Base-by-base conservation (phyloP, 2,329 filamentous ascomycete genomes). In the Hypomyces perniciosus region DNA sequence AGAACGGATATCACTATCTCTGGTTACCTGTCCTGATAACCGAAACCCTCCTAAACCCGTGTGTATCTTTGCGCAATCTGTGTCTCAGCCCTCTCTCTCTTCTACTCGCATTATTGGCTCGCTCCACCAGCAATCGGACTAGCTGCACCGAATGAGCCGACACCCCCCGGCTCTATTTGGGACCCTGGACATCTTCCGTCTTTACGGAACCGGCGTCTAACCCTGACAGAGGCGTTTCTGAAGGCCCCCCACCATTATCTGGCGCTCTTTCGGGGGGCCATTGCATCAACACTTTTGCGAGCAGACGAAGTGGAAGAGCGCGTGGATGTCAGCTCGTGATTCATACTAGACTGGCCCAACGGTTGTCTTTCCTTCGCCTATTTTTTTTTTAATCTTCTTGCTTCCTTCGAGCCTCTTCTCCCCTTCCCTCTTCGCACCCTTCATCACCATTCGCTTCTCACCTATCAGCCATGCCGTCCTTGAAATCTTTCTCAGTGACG, bases 401-500 rank as follows among this genome's bases (percentile, higher is more conserved):
- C n/a, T 28, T 39, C n/a, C 12, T 28, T 29, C 26, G 35, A n/a
- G 7, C 27, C 20, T 29, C 30, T 26, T 7, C 39, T 35, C 10
- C 31, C 37, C 46, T 30, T 40, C 35, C 34, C 30, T 29, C 30
- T 41, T 28, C 26, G n/a, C 34, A 39, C 35, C 26, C 38, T 34
- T 7, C 27, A 12, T 31, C 34, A 30, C 34, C 45, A 45, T 38
- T 39, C 35, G 28, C 35, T 44, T 49, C 53, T 54, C 57, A 27
- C 8, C 27, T 29, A 7, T 28, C 20, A 46, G 35, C 52, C 59
- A 81, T 81, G 78, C 76, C 76, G 54, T 77, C 74, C 28, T 79
- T 81, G 57, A 80, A 80, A 51, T 76, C 77, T 42, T 79, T 82
- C 59, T 72, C 75, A 38, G 75, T 77, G 57, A 75, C 72, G 13